Conservation (phyloP, 169 alveolate species). For the Cryptosporidium parvum region DNA sequence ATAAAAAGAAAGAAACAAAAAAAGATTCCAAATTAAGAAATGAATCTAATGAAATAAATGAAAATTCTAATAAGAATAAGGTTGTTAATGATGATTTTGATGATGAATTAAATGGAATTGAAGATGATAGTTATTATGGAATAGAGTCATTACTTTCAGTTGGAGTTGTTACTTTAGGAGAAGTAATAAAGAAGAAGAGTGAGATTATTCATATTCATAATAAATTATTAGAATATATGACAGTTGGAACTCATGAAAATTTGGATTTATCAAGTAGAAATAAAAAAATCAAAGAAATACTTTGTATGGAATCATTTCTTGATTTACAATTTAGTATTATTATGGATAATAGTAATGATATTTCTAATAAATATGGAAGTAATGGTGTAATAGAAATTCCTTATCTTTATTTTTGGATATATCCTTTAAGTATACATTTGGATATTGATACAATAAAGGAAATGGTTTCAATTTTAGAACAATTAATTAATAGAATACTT, state of each 20-base stretch:
- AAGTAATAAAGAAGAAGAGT: conserved; percentile 25
- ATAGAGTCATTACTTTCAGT: conserved; percentile 39
- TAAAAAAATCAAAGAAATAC: conserved; percentile 3
- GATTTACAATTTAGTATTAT: conserved; percentile 27
- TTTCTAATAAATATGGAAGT: conserved; percentile 42
- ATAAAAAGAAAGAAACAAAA: neutral
- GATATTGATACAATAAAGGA: conserved; percentile 50
- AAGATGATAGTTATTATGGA: conserved; percentile 24
- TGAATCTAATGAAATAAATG: neutral
- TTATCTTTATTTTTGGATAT: conserved; percentile 57
- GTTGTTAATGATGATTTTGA: neutral
- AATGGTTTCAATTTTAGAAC: conserved; percentile 39
- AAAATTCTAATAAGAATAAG: neutral
- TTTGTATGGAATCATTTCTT: conserved; percentile 50
- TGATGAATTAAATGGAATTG: neutral
- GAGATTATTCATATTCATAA: conserved; percentile 34
- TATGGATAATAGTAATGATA: conserved; percentile 17
- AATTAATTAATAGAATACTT: conserved; percentile 29
- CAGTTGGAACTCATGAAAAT: conserved; percentile 1
- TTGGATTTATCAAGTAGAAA: neutral
- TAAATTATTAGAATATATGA: conserved; percentile 32
- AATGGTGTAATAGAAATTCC: conserved; percentile 69
- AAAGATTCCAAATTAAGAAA: neutral
- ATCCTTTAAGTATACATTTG: conserved; percentile 63
- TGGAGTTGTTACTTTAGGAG: conserved; percentile 42